These are phyloP conservation scores for Penicillium flavigenum DNA, from an alignment of 495 filamentous ascomycete genomes.

Conservation along the genomic window DNA sequence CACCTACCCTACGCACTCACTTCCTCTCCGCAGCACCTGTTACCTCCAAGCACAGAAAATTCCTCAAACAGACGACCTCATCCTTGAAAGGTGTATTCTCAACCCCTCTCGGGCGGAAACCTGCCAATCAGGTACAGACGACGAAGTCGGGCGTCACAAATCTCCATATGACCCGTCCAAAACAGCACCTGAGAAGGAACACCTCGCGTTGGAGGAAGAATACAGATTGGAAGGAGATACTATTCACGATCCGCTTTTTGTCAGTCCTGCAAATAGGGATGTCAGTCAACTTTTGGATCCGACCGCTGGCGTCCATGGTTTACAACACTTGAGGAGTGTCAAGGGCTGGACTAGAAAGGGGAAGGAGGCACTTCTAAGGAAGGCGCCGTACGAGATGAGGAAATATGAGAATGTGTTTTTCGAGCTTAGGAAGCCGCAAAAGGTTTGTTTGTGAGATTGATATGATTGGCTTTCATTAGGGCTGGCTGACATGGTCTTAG, in stretches of 20 bases:
- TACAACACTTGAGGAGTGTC: conserved; percentile 20
- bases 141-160: conserved; percentile 32
- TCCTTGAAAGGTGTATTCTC: conserved; percentile 30
- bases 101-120: conserved; percentile 28
- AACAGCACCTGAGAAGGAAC: conserved; percentile 27
- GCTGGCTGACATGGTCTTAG: neutral
- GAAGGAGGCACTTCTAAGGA: conserved; percentile 19
- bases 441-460: conserved; percentile 1
- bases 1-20: neutral
- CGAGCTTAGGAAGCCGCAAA: conserved; percentile 10
- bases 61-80: neutral
- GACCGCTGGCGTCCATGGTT: conserved; percentile 16
- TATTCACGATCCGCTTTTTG: conserved; percentile 25
- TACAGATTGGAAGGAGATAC: conserved; percentile 26
- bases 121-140: conserved; percentile 32
- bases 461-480: neutral
- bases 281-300: conserved; percentile 26
- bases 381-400: conserved; percentile 22
- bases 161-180: conserved; percentile 31
- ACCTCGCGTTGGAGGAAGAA: conserved; percentile 26
- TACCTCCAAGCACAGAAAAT: neutral
- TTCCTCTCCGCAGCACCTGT: neutral
- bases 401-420: conserved; percentile 27
- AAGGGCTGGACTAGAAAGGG: conserved; percentile 31
- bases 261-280: conserved; percentile 32